Base-by-base conservation (phyloP, 805 yeast species). In the Starmera quercuum region DNA sequence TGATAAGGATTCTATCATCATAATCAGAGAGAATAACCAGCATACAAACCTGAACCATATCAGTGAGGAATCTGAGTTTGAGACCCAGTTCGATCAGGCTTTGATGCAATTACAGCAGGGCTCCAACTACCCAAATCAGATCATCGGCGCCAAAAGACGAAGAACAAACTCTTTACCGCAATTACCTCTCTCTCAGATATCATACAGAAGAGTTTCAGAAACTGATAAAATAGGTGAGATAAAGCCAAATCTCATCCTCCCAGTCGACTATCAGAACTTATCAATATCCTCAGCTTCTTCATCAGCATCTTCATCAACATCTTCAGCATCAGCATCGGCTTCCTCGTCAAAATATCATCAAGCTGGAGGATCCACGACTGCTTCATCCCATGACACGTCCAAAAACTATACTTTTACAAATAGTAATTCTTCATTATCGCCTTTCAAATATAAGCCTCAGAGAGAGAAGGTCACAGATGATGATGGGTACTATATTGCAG, bases 401-500 rank as follows among this genome's bases (percentile, higher is more conserved):
- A n/a, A n/a, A n/a, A n/a, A n/a, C n/a, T n/a, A n/a, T n/a, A n/a
- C n/a, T n/a, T n/a, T n/a, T n/a, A n/a, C n/a, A n/a, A n/a, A n/a
- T n/a, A n/a, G n/a, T n/a, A n/a, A n/a, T n/a, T n/a, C n/a, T n/a
- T n/a, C n/a, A n/a, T n/a, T n/a, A n/a, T n/a, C n/a, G n/a, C n/a
- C n/a, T n/a, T n/a, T n/a, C n/a, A n/a, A n/a, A n/a, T n/a, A n/a
- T n/a, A n/a, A n/a, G n/a, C n/a, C n/a, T n/a, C n/a, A n/a, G n/a
- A n/a, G n/a, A n/a, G n/a, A n/a, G n/a, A n/a, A n/a, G n/a, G n/a
- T n/a, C n/a, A n/a, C n/a, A 4, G 56, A 51, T 39, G 48, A 47
- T 1, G 80, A 82, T 40, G 94, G 94, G 3, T 87, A 83, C 52
- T 82, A 78, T 49, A 71, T 78, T 31, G 75, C 78, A 11, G 69